A percentile compares a stretch with the other conserved stretches of the same genome.
These are phyloP conservation scores for Salvia rosmarinus DNA, from an alignment of 257 asterid species.

Conservation along the genomic window DNA sequence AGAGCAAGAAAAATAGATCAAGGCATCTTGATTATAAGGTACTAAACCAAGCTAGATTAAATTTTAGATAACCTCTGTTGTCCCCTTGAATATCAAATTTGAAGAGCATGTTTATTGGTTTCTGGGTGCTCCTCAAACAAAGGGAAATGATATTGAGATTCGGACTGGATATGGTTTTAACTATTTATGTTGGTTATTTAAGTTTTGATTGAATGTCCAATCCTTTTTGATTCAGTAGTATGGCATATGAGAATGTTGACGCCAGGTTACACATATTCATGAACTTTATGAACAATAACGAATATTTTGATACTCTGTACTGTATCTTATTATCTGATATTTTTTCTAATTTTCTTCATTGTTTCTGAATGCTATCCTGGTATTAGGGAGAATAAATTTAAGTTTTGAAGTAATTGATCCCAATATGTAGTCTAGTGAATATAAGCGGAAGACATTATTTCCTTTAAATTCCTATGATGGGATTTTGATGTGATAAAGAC, in stretches of 20 bases:
- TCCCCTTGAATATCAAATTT: neutral
- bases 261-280: neutral
- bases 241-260: neutral
- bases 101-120: constrained; percentile 2
- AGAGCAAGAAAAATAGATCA: constrained; percentile 94
- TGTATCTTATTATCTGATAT: neutral
- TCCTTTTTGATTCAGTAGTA: neutral
- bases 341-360: neutral
- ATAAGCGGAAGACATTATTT: neutral
- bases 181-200: neutral
- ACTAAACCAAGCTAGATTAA: constrained; percentile 21
- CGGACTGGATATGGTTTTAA: neutral
- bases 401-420: neutral
- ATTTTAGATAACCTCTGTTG: neutral
- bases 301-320: neutral
- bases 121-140: neutral
- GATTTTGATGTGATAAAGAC: neutral
- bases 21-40: constrained; percentile 97
- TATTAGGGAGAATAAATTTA: neutral
- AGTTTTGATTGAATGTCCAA: neutral
- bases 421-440: neutral
- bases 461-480: neutral
- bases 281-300: constrained; percentile 1
- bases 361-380: neutral
- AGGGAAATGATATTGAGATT: neutral